Conservation (phyloP, 306 rosid genomes). For the Calophaca sinica region DNA sequence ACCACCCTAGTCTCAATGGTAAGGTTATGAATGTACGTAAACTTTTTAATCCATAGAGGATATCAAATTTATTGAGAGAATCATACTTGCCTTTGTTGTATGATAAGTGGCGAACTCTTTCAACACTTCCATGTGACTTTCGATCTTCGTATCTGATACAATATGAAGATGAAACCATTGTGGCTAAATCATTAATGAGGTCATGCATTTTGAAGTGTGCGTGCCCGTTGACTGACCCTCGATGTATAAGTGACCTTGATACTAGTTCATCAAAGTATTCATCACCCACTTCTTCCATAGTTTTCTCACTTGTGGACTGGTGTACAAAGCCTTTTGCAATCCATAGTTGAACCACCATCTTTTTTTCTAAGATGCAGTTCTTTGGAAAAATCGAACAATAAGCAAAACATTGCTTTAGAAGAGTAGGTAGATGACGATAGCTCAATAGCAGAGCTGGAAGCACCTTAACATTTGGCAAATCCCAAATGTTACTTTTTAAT, state of each 20-base stretch:
- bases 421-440: constrained; percentile 24
- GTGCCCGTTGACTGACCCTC: neutral
- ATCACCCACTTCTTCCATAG: constrained; percentile 40
- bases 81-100: constrained; percentile 12
- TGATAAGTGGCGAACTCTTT: constrained; percentile 45
- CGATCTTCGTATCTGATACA: neutral
- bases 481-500: constrained; percentile 26
- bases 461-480: constrained; percentile 10
- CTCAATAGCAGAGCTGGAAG: constrained; percentile 1
- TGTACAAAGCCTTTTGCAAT: constrained; percentile 50
- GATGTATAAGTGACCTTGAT: constrained; percentile 43
- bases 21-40: constrained; percentile 26
- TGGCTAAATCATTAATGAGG: constrained; percentile 50
- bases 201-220: constrained; percentile 34
- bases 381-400: constrained; percentile 47
- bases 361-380: constrained; percentile 4
- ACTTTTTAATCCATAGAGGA: neutral
- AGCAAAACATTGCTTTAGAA: constrained; percentile 38
- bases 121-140: neutral
- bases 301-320: neutral
- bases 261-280: constrained; percentile 49
- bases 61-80: neutral
- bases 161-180: constrained; percentile 14
- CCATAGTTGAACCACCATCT: constrained; percentile 38
- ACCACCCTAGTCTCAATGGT: neutral